phyloP scores from a whole-genome alignment of 768 basidiomycete species.

The Neoboletus brunneissimus region DNA sequence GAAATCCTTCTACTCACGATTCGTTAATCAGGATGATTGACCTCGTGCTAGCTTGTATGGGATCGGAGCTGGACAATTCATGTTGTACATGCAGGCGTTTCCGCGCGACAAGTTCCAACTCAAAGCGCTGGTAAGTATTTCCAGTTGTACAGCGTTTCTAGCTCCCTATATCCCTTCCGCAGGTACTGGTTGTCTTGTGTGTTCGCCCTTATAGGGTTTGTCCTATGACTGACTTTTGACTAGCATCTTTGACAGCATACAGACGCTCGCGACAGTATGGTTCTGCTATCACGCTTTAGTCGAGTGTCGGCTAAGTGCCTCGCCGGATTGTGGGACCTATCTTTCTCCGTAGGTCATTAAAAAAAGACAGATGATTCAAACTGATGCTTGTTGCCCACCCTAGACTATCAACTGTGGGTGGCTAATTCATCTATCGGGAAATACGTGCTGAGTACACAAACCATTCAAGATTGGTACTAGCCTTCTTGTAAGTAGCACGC shows the following conservation, averaged over 20 bases:
- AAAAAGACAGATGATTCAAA: background rate
- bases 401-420: background rate
- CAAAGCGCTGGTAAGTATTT: background rate
- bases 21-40: background rate
- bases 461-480: background rate
- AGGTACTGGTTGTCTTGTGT: conserved; percentile 3
- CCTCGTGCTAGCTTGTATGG: background rate
- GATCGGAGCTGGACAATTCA: background rate
- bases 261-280: background rate
- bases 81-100: background rate
- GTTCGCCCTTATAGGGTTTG: background rate
- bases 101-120: background rate
- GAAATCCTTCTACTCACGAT: background rate
- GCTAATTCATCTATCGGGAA: background rate
- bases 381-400: background rate
- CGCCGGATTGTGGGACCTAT: background rate
- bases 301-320: conserved; percentile 4
- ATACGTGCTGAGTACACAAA: background rate
- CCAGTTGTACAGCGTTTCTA: background rate
- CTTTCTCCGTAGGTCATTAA: conserved; percentile 7
- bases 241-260: conserved; percentile 9
- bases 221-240: background rate
- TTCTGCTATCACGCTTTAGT: conserved; percentile 4
- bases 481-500: background rate
- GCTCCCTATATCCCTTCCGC: background rate